These are phyloP conservation scores for Penicillium griseofulvum DNA, from an alignment of 2,329 filamentous ascomycete genomes.

Conservation along the genomic window DNA sequence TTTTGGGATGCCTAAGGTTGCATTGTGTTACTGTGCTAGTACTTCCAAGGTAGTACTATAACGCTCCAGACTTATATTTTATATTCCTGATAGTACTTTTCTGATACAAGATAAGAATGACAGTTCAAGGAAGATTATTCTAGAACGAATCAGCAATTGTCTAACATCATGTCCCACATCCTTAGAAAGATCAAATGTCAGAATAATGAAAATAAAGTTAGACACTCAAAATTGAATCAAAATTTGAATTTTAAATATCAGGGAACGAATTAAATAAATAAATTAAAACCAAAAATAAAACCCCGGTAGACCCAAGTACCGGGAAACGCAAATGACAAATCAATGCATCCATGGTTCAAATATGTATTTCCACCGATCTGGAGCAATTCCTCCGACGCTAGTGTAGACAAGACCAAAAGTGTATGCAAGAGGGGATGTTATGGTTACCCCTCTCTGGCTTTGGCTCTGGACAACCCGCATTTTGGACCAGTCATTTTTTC, in stretches of 20 bases:
- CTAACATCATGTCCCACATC: too few species aligned
- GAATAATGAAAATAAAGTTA: background rate
- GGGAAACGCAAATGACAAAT: conserved; percentile 9
- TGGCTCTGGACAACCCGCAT: background rate
- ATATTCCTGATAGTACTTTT: background rate
- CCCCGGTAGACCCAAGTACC: background rate
- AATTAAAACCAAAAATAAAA: background rate
- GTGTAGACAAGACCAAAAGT: background rate
- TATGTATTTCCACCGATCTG: background rate
- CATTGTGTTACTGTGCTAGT: background rate
- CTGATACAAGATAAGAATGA: background rate
- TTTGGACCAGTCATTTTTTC: conserved; percentile 1
- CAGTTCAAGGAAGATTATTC: background rate
- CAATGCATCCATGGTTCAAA: background rate
- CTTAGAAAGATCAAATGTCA: background rate
- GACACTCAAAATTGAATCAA: background rate
- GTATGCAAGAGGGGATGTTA: background rate
- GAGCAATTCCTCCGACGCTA: conserved; percentile 2
- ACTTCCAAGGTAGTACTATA: background rate
- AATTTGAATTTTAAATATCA: background rate
- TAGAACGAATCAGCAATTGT: background rate
- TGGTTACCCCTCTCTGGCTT: conserved; percentile 2
- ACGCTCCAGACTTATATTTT: background rate
- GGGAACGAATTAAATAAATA: background rate
- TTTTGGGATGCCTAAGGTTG: background rate